A percentile compares a stretch with the other conserved stretches of the same genome.
phyloP scores from a whole-genome alignment of 2,329 filamentous ascomycete genomes.

The Arthroderma sp. region DNA sequence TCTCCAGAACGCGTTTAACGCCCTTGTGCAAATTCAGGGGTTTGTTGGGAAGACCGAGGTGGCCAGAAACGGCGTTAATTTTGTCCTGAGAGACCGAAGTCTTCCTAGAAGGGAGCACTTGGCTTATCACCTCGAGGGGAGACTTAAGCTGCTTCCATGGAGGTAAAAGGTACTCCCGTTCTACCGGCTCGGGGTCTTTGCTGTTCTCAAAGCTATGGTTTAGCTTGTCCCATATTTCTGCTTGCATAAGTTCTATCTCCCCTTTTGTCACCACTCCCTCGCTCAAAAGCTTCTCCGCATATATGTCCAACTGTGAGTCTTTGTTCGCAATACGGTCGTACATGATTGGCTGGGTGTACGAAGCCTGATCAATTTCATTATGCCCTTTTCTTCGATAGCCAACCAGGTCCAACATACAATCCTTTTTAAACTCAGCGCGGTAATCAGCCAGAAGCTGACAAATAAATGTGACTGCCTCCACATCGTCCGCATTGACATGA shows the following conservation, averaged over 20 bases:
- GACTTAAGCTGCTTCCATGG: slow-evolving; percentile 99
- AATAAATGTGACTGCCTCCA: slow-evolving; percentile 95
- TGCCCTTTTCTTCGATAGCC: slow-evolving; percentile 99
- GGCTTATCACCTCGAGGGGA: slow-evolving; percentile 87
- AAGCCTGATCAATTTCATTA: slow-evolving; percentile 98
- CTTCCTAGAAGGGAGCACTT: slow-evolving; percentile 80
- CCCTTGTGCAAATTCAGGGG: slow-evolving; percentile 86
- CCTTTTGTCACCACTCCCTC: slow-evolving; percentile 91
- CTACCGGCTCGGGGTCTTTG: slow-evolving; percentile 91
- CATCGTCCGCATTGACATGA: slow-evolving; percentile 98
- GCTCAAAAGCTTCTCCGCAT: slow-evolving; percentile 76
- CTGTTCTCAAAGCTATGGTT: slow-evolving; percentile 95
- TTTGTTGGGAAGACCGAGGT: slow-evolving; percentile 66
- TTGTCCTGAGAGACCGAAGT: slow-evolving; percentile 64
- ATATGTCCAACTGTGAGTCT: slow-evolving; percentile 74
- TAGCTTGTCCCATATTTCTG: slow-evolving; percentile 99
- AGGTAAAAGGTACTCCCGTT: slow-evolving; percentile 96
- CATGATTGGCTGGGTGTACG: slow-evolving; percentile 99
- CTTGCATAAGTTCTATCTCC: slow-evolving; percentile 96
- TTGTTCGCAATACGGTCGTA: slow-evolving; percentile 93
- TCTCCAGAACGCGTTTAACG: slow-evolving; percentile 85
- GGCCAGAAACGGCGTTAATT: slow-evolving; percentile 67
- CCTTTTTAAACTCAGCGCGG: slow-evolving; percentile 96
- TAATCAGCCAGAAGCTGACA: slow-evolving; percentile 95
- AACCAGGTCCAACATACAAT: slow-evolving; percentile 94